These are phyloP conservation scores for Cladophialophora yegresii DNA, from an alignment of 2,329 filamentous ascomycete genomes.

Conservation along the genomic window DNA sequence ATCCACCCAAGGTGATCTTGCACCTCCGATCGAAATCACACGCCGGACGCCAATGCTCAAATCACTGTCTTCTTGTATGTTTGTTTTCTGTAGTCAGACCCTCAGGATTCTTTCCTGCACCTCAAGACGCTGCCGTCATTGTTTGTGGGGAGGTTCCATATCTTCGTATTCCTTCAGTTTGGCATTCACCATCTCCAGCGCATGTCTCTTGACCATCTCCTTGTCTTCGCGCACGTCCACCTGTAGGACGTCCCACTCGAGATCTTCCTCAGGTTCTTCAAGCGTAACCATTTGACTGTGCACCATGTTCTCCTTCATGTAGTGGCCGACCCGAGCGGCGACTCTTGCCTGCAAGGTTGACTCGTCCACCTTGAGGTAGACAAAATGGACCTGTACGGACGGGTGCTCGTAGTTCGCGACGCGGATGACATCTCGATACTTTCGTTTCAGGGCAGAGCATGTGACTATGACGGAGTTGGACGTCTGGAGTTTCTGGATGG, in stretches of 20 bases:
- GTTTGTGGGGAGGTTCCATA: conserved; percentile 3
- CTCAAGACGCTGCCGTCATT: neutral
- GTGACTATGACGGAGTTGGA: conserved; percentile 85
- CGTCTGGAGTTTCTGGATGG: conserved; percentile 49
- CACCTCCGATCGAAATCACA: neutral
- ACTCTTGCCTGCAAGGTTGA: conserved; percentile 75
- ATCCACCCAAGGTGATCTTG: neutral
- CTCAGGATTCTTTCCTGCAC: neutral
- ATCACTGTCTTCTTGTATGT: conserved; percentile 3
- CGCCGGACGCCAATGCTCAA: conserved; percentile 1
- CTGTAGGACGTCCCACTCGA: conserved; percentile 68
- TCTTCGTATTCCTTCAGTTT: conserved; percentile 53
- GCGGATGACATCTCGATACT: conserved; percentile 90
- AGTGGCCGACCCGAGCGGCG: conserved; percentile 74
- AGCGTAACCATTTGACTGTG: conserved; percentile 84
- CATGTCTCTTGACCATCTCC: conserved; percentile 61
- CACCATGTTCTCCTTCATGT: conserved; percentile 96
- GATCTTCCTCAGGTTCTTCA: conserved; percentile 73
- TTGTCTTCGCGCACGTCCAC: conserved; percentile 62
- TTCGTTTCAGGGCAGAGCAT: conserved; percentile 93
- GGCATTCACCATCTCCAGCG: conserved; percentile 59
- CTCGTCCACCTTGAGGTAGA: conserved; percentile 82
- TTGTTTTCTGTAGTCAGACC: neutral
- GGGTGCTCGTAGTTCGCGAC: conserved; percentile 75
- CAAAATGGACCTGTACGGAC: conserved; percentile 80